Conservation (phyloP, 352 stramenopile species). For the Thalassiosira mediterranea region DNA sequence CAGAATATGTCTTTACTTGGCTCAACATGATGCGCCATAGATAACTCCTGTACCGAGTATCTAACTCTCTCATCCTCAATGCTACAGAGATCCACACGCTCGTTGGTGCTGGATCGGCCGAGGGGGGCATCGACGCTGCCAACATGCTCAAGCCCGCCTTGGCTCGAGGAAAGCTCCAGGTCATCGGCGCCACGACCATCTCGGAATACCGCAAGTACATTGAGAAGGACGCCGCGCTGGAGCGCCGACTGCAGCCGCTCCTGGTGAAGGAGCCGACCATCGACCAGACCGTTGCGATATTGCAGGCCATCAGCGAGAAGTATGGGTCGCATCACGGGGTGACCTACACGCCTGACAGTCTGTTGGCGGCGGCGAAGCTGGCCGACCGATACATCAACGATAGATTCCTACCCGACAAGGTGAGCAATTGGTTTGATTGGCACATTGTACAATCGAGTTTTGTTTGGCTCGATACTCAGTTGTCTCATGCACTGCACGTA, state of each 20-base stretch:
- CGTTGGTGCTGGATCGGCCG: conserved; percentile 88
- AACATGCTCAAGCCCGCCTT: conserved; percentile 94
- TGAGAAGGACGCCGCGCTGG: conserved; percentile 83
- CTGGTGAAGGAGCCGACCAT: conserved; percentile 89
- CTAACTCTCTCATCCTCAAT: too few relatives aligned
- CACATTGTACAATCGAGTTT: background rate
- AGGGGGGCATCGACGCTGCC: conserved; percentile 90
- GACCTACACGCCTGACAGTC: conserved; percentile 89
- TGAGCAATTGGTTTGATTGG: conserved; percentile 34
- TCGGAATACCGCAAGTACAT: conserved; percentile 94
- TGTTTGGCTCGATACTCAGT: background rate
- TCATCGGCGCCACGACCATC: conserved; percentile 91
- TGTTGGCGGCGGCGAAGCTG: conserved; percentile 92
- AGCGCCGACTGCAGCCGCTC: conserved; percentile 79
- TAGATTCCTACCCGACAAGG: conserved; percentile 95
- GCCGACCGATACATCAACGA: conserved; percentile 92
- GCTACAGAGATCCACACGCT: conserved; percentile 89
- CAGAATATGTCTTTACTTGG: too few relatives aligned
- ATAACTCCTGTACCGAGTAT: too few relatives aligned
- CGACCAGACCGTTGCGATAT: conserved; percentile 89
- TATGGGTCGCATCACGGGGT: conserved; percentile 93
- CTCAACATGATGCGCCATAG: too few relatives aligned
- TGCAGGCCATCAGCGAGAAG: conserved; percentile 88
- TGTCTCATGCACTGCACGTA: conserved; percentile 17
- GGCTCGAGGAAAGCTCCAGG: conserved; percentile 87